phyloP scores from a whole-genome alignment of 2,329 filamentous ascomycete genomes.

The Parasarocladium wereldwijsianum region DNA sequence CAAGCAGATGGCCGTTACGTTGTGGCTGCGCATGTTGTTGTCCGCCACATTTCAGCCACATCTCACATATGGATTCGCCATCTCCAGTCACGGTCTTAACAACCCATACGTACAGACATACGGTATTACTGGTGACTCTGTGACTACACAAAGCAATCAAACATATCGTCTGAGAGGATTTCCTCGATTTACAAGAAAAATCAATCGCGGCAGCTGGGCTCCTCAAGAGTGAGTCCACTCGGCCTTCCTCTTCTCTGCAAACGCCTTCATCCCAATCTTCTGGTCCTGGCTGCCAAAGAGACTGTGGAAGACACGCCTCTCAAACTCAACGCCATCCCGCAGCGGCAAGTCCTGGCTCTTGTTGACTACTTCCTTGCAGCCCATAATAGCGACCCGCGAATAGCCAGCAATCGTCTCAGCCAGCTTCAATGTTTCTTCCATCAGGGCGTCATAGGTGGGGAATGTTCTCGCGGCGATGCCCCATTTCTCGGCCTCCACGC shows the following conservation, averaged over 20 bases:
- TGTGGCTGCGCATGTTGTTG: too few species aligned
- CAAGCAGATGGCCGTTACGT: too few species aligned
- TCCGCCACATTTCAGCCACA: too few species aligned
- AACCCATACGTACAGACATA: too few species aligned
- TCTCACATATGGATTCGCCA: too few species aligned
- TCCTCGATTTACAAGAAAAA: too few species aligned
- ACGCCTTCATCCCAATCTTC: slow-evolving; percentile 93
- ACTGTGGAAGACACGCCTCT: slow-evolving; percentile 83
- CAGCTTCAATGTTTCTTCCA: slow-evolving; percentile 67
- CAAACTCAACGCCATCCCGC: slow-evolving; percentile 85
- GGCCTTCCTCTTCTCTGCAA: slow-evolving; percentile 86
- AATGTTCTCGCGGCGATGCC: slow-evolving; percentile 78
- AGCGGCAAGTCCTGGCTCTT: slow-evolving; percentile 90
- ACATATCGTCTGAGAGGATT: too few species aligned
- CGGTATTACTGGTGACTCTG: too few species aligned
- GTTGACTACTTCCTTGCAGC: slow-evolving; percentile 95
- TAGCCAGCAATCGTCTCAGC: slow-evolving; percentile 83
- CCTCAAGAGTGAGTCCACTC: slow-evolving; percentile 70
- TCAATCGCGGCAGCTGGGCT: too few species aligned
- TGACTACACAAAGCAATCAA: too few species aligned
- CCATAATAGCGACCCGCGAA: slow-evolving; percentile 75
- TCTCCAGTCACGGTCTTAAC: too few species aligned
- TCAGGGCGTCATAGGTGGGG: slow-evolving; percentile 63
- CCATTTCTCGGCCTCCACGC: slow-evolving; percentile 76
- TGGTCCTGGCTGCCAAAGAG: slow-evolving; percentile 92